Percentiles rank a stretch among this genome's conserved stretches.
phyloP scores from a whole-genome alignment of 1,284 basidiomycete species.

The Stygiomarasmius scandens region DNA sequence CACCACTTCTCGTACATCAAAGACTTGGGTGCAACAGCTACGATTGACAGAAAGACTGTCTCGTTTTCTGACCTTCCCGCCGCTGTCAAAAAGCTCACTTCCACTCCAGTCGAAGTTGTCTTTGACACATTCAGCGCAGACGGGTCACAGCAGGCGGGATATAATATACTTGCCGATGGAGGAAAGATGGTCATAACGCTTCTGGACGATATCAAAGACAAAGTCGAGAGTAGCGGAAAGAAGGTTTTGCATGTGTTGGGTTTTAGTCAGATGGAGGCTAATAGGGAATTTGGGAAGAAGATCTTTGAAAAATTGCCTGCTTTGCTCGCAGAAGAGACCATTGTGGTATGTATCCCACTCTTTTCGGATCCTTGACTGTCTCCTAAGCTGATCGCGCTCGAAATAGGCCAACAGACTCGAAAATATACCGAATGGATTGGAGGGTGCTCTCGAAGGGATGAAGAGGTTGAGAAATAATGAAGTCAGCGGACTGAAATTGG shows the following conservation, averaged over 20 bases:
- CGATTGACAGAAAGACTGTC: conserved; percentile 5
- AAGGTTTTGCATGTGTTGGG: conserved; percentile 2
- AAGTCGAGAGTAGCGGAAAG: background rate
- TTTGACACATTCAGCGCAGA: conserved; percentile 4
- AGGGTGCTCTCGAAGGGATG: background rate
- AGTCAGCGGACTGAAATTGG: conserved; percentile 11
- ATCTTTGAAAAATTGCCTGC: conserved; percentile 2
- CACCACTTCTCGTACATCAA: background rate
- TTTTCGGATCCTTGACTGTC: background rate
- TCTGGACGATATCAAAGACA: background rate
- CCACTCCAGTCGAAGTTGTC: background rate
- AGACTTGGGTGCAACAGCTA: conserved; percentile 10
- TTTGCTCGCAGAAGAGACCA: conserved; percentile 4
- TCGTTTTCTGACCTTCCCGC: background rate
- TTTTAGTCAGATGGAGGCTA: background rate
- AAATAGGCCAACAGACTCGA: conserved; percentile 10
- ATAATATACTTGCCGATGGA: background rate
- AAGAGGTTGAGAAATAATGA: background rate
- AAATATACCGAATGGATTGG: conserved; percentile 6
- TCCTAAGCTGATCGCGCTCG: background rate
- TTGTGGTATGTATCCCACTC: conserved; percentile 14
- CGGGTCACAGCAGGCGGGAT: conserved; percentile 18
- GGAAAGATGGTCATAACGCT: conserved; percentile 3
- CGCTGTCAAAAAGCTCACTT: background rate
- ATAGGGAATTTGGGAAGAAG: conserved; percentile 4